phyloP scores from a whole-genome alignment of 495 filamentous ascomycete species.

The Trichoderma erinaceum region DNA sequence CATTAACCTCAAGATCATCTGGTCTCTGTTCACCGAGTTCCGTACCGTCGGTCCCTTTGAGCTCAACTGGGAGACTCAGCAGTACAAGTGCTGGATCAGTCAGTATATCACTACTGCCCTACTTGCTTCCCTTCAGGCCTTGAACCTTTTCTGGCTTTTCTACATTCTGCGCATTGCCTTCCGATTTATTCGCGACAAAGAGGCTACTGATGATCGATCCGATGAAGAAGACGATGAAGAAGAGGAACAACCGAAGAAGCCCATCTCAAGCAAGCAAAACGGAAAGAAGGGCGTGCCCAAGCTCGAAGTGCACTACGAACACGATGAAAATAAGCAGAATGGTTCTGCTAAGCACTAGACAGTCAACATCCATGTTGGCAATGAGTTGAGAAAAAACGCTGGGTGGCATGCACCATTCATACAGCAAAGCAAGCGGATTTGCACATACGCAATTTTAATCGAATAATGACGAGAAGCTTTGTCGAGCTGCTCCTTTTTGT shows the following conservation, averaged over 20 bases:
- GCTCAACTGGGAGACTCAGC: slow-evolving; percentile 75
- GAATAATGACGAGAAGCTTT: not conserved
- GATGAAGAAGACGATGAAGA: slow-evolving; percentile 45
- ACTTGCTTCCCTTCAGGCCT: slow-evolving; percentile 66
- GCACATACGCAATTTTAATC: not conserved
- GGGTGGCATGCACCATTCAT: not conserved
- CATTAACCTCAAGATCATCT: slow-evolving; percentile 83
- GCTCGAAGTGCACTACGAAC: slow-evolving; percentile 18
- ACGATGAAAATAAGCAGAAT: slow-evolving; percentile 1
- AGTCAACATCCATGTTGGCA: not conserved
- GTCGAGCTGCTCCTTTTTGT: not conserved
- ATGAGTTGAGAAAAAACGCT: not conserved
- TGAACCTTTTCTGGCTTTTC: slow-evolving; percentile 86
- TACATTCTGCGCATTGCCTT: slow-evolving; percentile 71
- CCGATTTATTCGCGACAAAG: slow-evolving; percentile 42
- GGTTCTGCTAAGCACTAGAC: slow-evolving; percentile 12
- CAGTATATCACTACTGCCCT: slow-evolving; percentile 66
- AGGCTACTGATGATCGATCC: slow-evolving; percentile 46
- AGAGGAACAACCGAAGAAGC: slow-evolving; percentile 27
- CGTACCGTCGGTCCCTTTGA: slow-evolving; percentile 81
- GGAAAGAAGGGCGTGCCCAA: not conserved
- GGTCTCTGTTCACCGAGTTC: slow-evolving; percentile 81
- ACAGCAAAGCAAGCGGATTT: not conserved
- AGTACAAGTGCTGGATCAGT: slow-evolving; percentile 76
- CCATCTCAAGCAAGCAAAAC: not conserved